A percentile compares a stretch with the other conserved stretches of the same genome.
These are phyloP conservation scores for Xanthoparmelia taractica DNA, from an alignment of 495 filamentous ascomycete genomes.

Conservation along the genomic window DNA sequence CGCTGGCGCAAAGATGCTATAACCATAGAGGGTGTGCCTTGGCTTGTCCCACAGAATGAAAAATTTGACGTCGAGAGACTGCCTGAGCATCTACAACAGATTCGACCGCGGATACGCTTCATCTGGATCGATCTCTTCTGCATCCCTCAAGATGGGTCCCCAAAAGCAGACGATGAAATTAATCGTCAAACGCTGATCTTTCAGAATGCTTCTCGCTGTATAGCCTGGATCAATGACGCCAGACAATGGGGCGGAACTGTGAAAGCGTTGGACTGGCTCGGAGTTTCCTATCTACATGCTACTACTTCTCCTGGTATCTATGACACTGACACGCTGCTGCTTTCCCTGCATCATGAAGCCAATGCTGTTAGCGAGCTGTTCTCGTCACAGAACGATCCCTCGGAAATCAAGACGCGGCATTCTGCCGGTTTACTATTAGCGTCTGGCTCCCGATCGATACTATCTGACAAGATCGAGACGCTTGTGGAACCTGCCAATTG, in stretches of 20 bases:
- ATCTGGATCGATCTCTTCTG: constrained; percentile 12
- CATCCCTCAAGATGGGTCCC: constrained; percentile 9
- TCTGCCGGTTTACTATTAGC: not conserved
- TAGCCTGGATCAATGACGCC: constrained; percentile 9
- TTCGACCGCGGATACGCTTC: not conserved
- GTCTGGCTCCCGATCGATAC: not conserved
- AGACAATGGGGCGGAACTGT: not conserved
- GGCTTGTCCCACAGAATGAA: not conserved
- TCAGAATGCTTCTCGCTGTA: not conserved
- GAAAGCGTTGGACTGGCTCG: constrained; percentile 4
- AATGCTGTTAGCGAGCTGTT: not conserved
- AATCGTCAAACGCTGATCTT: not conserved
- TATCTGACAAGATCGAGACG: not conserved
- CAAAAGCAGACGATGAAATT: not conserved
- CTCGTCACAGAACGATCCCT: not conserved
- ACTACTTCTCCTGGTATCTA: not conserved
- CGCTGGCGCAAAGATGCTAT: constrained; percentile 4
- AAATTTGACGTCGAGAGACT: not conserved
- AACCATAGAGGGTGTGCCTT: not conserved
- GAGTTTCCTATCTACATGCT: not conserved
- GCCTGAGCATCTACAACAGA: not conserved
- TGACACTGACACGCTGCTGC: not conserved
- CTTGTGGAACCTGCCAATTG: not conserved
- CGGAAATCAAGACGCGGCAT: not conserved
- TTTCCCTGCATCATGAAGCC: not conserved